Base-by-base conservation (phyloP, 805 yeast species). In the Lachancea cidri region DNA sequence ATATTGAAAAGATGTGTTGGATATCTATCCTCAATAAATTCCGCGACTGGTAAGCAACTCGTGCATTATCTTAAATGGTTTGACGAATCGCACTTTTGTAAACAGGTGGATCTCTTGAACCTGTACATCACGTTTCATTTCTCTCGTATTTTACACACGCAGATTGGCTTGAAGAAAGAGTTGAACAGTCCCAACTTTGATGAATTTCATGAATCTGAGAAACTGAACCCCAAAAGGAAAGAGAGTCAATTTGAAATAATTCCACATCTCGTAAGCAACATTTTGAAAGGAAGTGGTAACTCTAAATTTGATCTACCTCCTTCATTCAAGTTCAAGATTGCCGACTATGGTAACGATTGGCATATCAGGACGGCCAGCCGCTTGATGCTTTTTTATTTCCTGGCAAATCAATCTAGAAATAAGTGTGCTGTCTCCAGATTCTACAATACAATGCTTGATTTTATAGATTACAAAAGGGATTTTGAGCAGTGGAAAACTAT, bases 361-460 rank as follows among this genome's bases (percentile, higher is more conserved):
- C 88, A 83, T 48, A 66, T 89, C 25, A 68, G 73, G 39, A 71
- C 86, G 0, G 86, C 88, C 0, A 79, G 84, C 1, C 67, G 74
- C 19, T 65, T 81, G 1, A 62, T 84, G 50, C 71, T 78, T 0
- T 55, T 77, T 13, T 71, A 83, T 19, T 74, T 75, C 53, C 62
- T 64, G 33, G 82, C 86, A 1, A 82, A 81, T 22, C 61, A 69
- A 33, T 44, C 43, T 3, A 46, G 49, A 9, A 52, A 53, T 29
- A 57, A 60, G 35, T 51, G 69, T 3, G 62, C 68, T 3, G 57
- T 61, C 19, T 71, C 78, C 5, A 46, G 39, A 5, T 61, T 58
- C 53, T 91, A 91, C 65, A 91, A 91, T 58, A 73, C 83, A 4
- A 67, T 88, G 63, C 82, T 84, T 2, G 98, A 91, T 58, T 85